Conservation (phyloP, 805 yeast genomes). For the Pichia pseudocactophila region DNA sequence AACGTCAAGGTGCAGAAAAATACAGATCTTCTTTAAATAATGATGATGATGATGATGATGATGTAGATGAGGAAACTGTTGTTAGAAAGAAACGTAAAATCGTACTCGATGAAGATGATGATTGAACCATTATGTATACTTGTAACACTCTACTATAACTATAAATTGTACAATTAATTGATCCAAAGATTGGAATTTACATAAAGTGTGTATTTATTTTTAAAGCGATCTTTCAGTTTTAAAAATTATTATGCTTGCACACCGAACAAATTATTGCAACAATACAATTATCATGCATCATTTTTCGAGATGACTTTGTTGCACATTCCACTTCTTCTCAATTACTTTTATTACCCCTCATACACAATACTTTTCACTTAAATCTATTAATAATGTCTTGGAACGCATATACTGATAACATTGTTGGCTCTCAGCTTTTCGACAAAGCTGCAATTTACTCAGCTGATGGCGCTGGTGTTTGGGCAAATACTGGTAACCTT, state of each 20-base stretch:
- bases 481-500: constrained; percentile 80
- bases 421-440: constrained; percentile 76
- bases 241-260: too few relatives aligned
- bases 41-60: constrained; percentile 39
- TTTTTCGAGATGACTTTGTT: too few relatives aligned
- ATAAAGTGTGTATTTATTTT: too few relatives aligned
- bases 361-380: not conserved
- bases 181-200: too few relatives aligned
- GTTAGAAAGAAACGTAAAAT: constrained; percentile 38
- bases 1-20: constrained; percentile 46
- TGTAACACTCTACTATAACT: too few relatives aligned
- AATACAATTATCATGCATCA: too few relatives aligned
- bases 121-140: not conserved
- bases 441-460: constrained; percentile 93
- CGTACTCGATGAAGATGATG: constrained; percentile 32
- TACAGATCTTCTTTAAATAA: constrained; percentile 42
- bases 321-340: too few relatives aligned
- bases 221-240: too few relatives aligned
- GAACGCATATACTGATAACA: constrained; percentile 88
- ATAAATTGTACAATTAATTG: too few relatives aligned
- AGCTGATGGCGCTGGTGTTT: constrained; percentile 85
- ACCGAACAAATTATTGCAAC: too few relatives aligned
- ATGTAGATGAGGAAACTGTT: constrained; percentile 40
- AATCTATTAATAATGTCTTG: constrained; percentile 22
- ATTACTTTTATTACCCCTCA: too few relatives aligned